phyloP scores from a whole-genome alignment of 2,329 filamentous ascomycete species.

The Ophiosphaerella narmari region DNA sequence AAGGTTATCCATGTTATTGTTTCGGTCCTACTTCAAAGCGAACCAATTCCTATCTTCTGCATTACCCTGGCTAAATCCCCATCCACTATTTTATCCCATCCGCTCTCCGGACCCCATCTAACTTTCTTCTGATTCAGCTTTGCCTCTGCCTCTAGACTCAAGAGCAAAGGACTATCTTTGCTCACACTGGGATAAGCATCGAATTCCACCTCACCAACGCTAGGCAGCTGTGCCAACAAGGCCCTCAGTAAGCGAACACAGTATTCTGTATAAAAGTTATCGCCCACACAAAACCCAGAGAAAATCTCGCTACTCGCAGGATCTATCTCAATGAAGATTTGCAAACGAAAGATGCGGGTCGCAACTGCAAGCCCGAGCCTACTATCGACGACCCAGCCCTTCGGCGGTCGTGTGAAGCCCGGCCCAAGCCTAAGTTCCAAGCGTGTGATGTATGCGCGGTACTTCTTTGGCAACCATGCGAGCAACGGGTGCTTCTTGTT shows the following conservation, averaged over 20 bases:
- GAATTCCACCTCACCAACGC: conserved; percentile 65
- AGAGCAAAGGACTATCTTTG: conserved; percentile 68
- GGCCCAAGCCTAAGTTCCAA: conserved; percentile 74
- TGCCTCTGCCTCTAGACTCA: conserved; percentile 60
- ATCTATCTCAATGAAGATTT: conserved; percentile 73
- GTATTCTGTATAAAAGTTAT: conserved; percentile 73
- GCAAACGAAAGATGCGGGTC: conserved; percentile 61
- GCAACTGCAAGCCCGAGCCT: conserved; percentile 68
- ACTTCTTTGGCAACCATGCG: conserved; percentile 64
- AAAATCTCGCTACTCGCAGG: conserved; percentile 68
- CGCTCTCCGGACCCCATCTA: conserved; percentile 70
- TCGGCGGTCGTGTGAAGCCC: conserved; percentile 72
- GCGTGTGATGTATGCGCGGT: conserved; percentile 64
- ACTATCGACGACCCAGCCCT: conserved; percentile 70
- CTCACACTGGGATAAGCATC: conserved; percentile 71
- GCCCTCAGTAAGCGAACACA: conserved; percentile 61
- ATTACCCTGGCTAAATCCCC: conserved; percentile 32
- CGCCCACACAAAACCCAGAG: conserved; percentile 67
- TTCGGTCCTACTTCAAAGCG: not conserved
- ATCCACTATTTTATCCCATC: conserved; percentile 58
- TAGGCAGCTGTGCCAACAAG: conserved; percentile 63
- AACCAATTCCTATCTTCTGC: conserved; percentile 25
- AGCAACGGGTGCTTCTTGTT: conserved; percentile 75
- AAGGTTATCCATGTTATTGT: not conserved
- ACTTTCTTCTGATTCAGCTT: conserved; percentile 57